phyloP scores from a whole-genome alignment of 257 asterid species.

The Agastache rugosa region DNA sequence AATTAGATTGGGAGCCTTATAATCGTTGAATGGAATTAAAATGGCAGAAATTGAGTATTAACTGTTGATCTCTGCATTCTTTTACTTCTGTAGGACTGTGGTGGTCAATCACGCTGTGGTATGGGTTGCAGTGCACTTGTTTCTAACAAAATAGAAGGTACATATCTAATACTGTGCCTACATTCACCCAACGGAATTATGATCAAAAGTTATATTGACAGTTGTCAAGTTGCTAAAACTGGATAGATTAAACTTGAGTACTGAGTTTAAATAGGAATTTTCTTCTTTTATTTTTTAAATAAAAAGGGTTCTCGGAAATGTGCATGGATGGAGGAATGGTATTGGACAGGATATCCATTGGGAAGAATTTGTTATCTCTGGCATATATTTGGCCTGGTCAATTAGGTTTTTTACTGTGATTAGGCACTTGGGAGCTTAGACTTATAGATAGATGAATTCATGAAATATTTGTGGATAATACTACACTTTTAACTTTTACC shows the following conservation, averaged over 20 bases:
- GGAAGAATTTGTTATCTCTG: neutral
- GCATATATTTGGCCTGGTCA: constrained; percentile 6
- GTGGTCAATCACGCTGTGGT: constrained; percentile 88
- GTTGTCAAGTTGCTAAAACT: neutral
- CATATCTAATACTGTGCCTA: constrained; percentile 21
- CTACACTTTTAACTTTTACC: neutral
- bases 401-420: neutral
- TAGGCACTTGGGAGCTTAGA: constrained; percentile 9
- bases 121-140: constrained; percentile 95
- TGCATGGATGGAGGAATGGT: neutral
- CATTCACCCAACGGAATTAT: constrained; percentile 12
- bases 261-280: neutral
- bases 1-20: neutral
- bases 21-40: constrained; percentile 2
- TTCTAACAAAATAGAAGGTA: constrained; percentile 71
- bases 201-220: neutral
- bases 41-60: neutral
- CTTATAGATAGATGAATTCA: constrained; percentile 5
- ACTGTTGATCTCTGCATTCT: constrained; percentile 30
- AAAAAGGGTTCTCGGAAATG: constrained; percentile 3
- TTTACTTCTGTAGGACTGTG: constrained; percentile 68
- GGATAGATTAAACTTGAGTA: constrained; percentile 6
- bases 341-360: neutral
- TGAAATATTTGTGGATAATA: neutral
- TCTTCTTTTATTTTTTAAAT: neutral